A percentile compares a stretch with the other conserved stretches of the same genome.
These are phyloP conservation scores for Annulohypoxylon stygium DNA, from an alignment of 495 filamentous ascomycete species.

Conservation along the genomic window DNA sequence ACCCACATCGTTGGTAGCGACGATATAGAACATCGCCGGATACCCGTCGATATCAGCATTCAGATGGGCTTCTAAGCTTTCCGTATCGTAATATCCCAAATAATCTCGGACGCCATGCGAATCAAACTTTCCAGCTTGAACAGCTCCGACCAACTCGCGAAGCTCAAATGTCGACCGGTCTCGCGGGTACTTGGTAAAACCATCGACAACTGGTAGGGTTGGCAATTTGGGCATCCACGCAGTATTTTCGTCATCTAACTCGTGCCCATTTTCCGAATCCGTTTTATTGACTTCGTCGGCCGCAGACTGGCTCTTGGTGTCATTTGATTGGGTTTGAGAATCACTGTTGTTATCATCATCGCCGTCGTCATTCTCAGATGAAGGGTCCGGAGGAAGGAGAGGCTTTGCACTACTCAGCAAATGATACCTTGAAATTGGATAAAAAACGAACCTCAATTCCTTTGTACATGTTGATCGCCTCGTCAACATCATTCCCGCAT, in stretches of 20 bases:
- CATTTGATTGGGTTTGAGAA: neutral
- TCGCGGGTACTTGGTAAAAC: neutral
- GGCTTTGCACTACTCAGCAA: neutral
- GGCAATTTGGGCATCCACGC: conserved; percentile 28
- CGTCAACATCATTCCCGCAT: conserved; percentile 11
- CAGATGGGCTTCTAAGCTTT: conserved; percentile 4
- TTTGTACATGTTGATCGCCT: conserved; percentile 18
- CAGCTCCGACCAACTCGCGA: conserved; percentile 16
- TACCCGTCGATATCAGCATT: conserved; percentile 17
- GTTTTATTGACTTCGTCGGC: no score
- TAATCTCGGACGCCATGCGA: conserved; percentile 12
- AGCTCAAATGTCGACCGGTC: conserved; percentile 13
- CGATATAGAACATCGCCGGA: conserved; percentile 28
- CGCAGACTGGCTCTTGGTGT: neutral
- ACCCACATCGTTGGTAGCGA: conserved; percentile 25
- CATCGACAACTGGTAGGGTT: neutral
- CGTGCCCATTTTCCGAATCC: neutral
- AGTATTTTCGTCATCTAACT: neutral
- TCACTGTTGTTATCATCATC: no score
- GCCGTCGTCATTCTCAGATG: conserved; percentile 1
- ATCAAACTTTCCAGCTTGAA: conserved; percentile 17
- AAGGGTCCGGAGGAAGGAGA: conserved; percentile 19
- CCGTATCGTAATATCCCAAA: conserved; percentile 10
- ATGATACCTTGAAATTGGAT: neutral
- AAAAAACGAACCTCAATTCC: conserved; percentile 15